Percentiles rank a stretch among this genome's conserved stretches.
phyloP scores from a whole-genome alignment of 1,284 basidiomycete genomes.

The Sphaerobolus stellatus region DNA sequence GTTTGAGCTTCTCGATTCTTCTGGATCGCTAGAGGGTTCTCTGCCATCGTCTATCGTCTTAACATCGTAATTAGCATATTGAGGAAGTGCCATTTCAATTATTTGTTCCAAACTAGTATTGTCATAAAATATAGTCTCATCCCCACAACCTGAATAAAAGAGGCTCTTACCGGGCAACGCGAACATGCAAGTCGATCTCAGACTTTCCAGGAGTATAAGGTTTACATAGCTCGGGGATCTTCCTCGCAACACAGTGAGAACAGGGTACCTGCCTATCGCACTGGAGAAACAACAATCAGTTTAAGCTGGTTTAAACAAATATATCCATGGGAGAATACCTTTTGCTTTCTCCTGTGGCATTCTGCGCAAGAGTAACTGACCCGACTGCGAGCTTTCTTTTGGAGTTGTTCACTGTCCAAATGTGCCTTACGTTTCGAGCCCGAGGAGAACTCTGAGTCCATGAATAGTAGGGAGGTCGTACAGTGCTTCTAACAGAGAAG shows the following conservation, averaged over 20 bases:
- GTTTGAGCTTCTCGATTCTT: constrained; percentile 5
- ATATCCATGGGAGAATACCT: constrained; percentile 52
- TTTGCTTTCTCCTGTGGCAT: constrained; percentile 81
- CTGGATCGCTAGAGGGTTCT: constrained; percentile 10
- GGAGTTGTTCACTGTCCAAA: constrained; percentile 51
- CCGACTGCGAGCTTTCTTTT: constrained; percentile 72
- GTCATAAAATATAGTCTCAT: too few species aligned
- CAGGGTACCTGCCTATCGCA: constrained; percentile 80
- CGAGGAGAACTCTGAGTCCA: not conserved
- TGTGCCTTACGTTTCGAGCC: constrained; percentile 44
- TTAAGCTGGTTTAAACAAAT: not conserved
- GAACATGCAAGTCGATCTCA: constrained; percentile 73
- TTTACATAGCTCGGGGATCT: constrained; percentile 81
- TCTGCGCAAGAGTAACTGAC: constrained; percentile 86
- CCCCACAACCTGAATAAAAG: too few species aligned
- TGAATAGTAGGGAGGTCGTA: too few species aligned
- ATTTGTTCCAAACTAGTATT: constrained; percentile 64
- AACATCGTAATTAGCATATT: constrained; percentile 42
- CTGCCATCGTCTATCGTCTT: constrained; percentile 5
- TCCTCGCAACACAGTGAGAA: constrained; percentile 78
- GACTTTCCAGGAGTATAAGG: constrained; percentile 82
- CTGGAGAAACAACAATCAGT: constrained; percentile 36
- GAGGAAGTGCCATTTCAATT: constrained; percentile 72
- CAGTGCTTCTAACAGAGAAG: too few species aligned
- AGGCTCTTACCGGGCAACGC: constrained; percentile 50